phyloP scores from a whole-genome alignment of 495 filamentous ascomycete species.

The Tuber calosporum region DNA sequence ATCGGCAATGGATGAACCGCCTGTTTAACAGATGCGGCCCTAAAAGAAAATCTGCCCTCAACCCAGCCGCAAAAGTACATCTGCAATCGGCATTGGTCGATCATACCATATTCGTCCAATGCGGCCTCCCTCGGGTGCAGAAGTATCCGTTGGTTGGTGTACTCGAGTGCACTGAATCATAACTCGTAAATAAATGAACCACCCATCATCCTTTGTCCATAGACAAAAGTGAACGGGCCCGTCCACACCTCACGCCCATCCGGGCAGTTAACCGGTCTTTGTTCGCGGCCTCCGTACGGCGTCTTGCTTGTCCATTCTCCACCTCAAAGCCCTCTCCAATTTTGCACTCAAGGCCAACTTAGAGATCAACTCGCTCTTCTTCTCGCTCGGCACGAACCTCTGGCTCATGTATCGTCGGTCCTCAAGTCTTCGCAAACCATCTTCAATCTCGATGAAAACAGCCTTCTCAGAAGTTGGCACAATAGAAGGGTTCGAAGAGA shows the following conservation, averaged over 20 bases:
- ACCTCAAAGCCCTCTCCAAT: conserved; percentile 80
- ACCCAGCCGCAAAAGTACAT: conserved; percentile 6
- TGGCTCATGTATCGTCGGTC: conserved; percentile 79
- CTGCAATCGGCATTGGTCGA: neutral
- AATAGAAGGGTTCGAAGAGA: conserved; percentile 35
- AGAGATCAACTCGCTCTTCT: conserved; percentile 78
- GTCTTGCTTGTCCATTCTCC: conserved; percentile 86
- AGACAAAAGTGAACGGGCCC: conserved; percentile 6
- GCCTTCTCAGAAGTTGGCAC: conserved; percentile 31
- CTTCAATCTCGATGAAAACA: conserved; percentile 55
- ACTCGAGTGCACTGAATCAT: conserved; percentile 11
- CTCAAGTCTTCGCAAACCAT: conserved; percentile 80
- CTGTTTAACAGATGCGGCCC: neutral
- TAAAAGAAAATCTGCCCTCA: conserved; percentile 1
- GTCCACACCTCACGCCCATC: neutral
- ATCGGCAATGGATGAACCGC: neutral
- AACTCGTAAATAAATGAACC: conserved; percentile 17
- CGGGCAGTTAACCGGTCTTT: conserved; percentile 32
- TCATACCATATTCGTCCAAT: neutral
- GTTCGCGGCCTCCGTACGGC: conserved; percentile 65
- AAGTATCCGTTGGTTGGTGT: conserved; percentile 3
- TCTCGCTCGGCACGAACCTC: conserved; percentile 69
- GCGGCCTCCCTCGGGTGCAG: neutral
- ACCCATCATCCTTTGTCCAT: conserved; percentile 4
- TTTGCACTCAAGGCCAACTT: conserved; percentile 91